phyloP scores from a whole-genome alignment of 2,329 filamentous ascomycete species.

The Epicoccum sorghinum region DNA sequence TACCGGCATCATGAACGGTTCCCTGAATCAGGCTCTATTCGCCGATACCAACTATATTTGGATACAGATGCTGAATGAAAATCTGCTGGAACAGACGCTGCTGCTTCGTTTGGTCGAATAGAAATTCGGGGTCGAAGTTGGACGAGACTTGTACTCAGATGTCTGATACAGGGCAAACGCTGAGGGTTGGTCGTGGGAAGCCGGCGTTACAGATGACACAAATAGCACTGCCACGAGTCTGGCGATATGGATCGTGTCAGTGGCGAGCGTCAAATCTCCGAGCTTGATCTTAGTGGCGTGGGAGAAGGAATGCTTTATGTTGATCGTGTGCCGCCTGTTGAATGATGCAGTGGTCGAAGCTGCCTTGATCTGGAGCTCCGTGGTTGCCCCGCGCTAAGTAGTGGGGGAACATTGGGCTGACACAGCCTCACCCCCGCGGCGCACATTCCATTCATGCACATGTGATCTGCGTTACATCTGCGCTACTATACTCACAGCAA shows the following conservation, averaged over 20 bases:
- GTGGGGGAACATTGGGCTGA: slow-evolving; percentile 12
- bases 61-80: slow-evolving; percentile 8
- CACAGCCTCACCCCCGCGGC: slow-evolving; percentile 1
- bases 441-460: not conserved
- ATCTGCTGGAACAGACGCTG: slow-evolving; percentile 2
- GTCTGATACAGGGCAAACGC: slow-evolving; percentile 23
- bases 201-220: slow-evolving; percentile 29
- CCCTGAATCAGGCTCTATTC: slow-evolving; percentile 8
- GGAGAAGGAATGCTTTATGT: not conserved
- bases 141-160: slow-evolving; percentile 14
- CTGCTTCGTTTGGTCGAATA: slow-evolving; percentile 18
- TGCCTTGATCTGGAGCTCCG: slow-evolving; percentile 29
- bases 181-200: slow-evolving; percentile 21
- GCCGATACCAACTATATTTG: slow-evolving; percentile 20
- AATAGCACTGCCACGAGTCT: slow-evolving; percentile 13
- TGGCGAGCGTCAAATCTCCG: not conserved
- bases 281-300: not conserved
- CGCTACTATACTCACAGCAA: too few species aligned
- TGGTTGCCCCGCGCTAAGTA: slow-evolving; percentile 23
- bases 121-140: slow-evolving; percentile 3
- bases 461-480: not conserved
- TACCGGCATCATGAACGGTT: slow-evolving; percentile 38
- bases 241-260: slow-evolving; percentile 1
- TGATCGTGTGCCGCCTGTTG: not conserved
- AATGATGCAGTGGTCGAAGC: slow-evolving; percentile 21